Evolutionary conservation across 805 yeast species (phyloP).

Genomic region (Maudiozyma saulgeensis): DNA sequence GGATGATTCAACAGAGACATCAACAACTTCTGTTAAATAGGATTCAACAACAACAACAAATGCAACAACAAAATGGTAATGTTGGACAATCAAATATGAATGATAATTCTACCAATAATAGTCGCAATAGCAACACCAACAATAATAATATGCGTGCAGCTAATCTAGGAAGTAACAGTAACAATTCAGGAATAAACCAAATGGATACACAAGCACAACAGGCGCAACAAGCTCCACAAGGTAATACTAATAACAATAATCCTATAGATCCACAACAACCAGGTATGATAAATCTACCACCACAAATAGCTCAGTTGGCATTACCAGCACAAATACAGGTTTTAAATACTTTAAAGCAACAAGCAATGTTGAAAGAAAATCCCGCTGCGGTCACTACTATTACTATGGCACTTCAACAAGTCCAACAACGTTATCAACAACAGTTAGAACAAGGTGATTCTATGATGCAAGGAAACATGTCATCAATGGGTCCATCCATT

Average conservation of each 20-base stretch:
- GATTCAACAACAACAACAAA: conserved; percentile 22
- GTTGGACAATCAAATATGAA: neutral
- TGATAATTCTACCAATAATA: neutral
- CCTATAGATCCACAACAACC: neutral
- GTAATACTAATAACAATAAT: neutral
- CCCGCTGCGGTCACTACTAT: conserved; percentile 24
- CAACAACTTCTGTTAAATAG: conserved; percentile 25
- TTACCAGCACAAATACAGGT: conserved; percentile 27
- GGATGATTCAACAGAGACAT: conserved; percentile 28
- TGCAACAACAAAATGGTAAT: conserved; percentile 11
- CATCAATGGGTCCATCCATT: neutral
- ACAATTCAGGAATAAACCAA: neutral
- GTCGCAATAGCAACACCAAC: neutral
- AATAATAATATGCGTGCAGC: neutral
- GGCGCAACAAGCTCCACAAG: neutral
- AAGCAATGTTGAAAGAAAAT: conserved; percentile 26
- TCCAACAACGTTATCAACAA: conserved; percentile 21
- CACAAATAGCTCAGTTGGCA: conserved; percentile 28
- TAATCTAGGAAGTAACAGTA: neutral
- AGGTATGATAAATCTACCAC: conserved; percentile 21
- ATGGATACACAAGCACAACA: conserved; percentile 2
- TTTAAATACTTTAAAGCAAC: conserved; percentile 23
- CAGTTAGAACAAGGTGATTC: conserved; percentile 8
- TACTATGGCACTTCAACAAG: conserved; percentile 24
- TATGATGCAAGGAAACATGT: neutral